These are phyloP conservation scores for Phialophora chinensis DNA, from an alignment of 2,329 filamentous ascomycete genomes.

Conservation along the genomic window DNA sequence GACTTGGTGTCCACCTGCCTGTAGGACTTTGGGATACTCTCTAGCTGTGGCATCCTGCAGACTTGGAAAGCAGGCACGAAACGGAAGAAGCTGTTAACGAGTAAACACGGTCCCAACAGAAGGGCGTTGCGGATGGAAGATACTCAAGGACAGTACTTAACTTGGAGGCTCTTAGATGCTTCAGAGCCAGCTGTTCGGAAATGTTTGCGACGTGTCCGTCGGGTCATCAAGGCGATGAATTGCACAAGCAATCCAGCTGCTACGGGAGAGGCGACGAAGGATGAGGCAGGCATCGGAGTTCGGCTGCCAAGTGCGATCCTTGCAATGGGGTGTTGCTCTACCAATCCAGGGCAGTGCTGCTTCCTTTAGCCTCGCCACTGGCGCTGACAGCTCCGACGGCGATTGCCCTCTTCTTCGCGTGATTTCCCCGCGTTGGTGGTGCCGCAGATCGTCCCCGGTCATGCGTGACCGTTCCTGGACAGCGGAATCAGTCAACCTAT, in stretches of 20 bases:
- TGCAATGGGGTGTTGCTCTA: background rate
- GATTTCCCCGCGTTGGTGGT: slow-evolving; percentile 16
- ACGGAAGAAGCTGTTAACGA: background rate
- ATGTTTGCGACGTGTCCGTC: background rate
- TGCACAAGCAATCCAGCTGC: background rate
- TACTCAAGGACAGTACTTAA: slow-evolving; percentile 5
- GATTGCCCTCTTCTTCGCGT: slow-evolving; percentile 7
- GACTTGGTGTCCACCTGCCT: slow-evolving; percentile 4
- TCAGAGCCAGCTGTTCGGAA: background rate
- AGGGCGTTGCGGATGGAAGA: background rate
- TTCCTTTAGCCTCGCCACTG: slow-evolving; percentile 1
- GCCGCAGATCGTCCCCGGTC: slow-evolving; percentile 13
- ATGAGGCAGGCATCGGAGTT: slow-evolving; percentile 39
- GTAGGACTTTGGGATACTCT: slow-evolving; percentile 50
- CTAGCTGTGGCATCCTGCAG: slow-evolving; percentile 56
- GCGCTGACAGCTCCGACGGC: slow-evolving; percentile 5
- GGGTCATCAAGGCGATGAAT: slow-evolving; percentile 3
- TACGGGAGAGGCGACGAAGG: background rate
- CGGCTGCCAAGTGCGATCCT: slow-evolving; percentile 43
- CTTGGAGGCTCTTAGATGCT: background rate
- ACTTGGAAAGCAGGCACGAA: background rate
- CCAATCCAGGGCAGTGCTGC: slow-evolving; percentile 11
- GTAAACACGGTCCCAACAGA: background rate
- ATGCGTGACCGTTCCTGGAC: background rate
- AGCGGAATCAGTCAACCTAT: background rate